Percentiles rank a stretch among this genome's conserved stretches.
Conservation (phyloP, 495 filamentous ascomycete species). For the Penicillium cataractarum region DNA sequence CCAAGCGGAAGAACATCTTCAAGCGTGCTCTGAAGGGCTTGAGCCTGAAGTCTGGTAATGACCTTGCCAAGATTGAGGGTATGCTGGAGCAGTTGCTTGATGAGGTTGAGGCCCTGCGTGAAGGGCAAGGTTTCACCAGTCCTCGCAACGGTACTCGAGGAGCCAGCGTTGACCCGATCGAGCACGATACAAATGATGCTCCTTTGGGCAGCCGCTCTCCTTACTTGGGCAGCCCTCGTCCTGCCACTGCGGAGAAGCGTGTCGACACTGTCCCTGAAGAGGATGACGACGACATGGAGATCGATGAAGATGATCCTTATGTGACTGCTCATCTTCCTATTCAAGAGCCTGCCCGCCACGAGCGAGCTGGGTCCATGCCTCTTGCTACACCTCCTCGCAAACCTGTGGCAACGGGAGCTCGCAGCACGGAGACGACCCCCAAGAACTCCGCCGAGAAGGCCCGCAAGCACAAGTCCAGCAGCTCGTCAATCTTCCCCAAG, state of each 20-base stretch:
- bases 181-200: conserved; percentile 81
- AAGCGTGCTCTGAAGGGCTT: conserved; percentile 88
- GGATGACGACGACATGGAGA: conserved; percentile 66
- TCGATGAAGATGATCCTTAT: conserved; percentile 57
- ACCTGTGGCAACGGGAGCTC: conserved; percentile 55
- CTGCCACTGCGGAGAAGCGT: conserved; percentile 63
- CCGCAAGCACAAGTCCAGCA: conserved; percentile 88
- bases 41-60: conserved; percentile 81
- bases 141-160: conserved; percentile 30
- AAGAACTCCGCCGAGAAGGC: conserved; percentile 66
- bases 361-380: conserved; percentile 65
- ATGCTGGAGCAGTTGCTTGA: conserved; percentile 91
- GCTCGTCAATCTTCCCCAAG: conserved; percentile 88
- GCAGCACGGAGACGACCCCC: conserved; percentile 78
- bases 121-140: conserved; percentile 47
- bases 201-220: conserved; percentile 75
- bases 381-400: conserved; percentile 73
- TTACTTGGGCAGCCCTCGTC: conserved; percentile 70
- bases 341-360: conserved; percentile 38
- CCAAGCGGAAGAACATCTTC: conserved; percentile 88
- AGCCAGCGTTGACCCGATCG: conserved; percentile 53
- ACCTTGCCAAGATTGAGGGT: conserved; percentile 88
- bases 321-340: conserved; percentile 47
- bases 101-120: conserved; percentile 88
- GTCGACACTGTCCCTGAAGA: conserved; percentile 88